Base-by-base conservation (phyloP, 257 asterid genomes). In the Schizonepeta tenuifolia region DNA sequence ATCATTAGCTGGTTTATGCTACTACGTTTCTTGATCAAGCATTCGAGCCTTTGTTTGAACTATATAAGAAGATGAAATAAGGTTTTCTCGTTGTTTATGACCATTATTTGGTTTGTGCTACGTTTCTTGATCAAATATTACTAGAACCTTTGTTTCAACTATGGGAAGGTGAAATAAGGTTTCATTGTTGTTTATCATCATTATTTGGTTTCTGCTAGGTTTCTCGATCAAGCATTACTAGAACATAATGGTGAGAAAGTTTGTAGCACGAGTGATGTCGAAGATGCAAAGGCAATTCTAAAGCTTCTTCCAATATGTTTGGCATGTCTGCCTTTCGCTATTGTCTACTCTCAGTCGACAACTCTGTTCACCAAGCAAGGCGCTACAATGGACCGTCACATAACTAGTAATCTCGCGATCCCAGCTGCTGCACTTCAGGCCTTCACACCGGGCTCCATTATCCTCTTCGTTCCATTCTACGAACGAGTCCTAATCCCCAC, bases 321-420 rank as follows among this genome's bases (percentile, higher is more conserved):
- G 2, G 50, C 83, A 0, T 73, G 79, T 71, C 70, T 84, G 55
- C 80, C 72, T 8, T 82, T 71, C 13, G 83, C 79, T 6, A 22
- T 82, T 50, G 77, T 80, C 2, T 72, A 11, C 15, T 64, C 87
- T 50, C 87, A 82, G 59, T 35, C 77, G 9, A 21, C 71, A 1
- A 82, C 86, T 22, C 70, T 82, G 0, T 82, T 80, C 72, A 31
- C 79, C 60, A 78, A 86, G 62, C 88, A 83, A 81, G 88, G 74
- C 22, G 65, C 71, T 6, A 79, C 83, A 14, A 59, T 83, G 80
- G 79, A 86, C 70, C 84, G 83, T 51, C 76, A 79, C 6, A 28
- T 28, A 28, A 2, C 33, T 28, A 6, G 63, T 5, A n/a, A 21
- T 49, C 38, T 83, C 10, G 59, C 77, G 54, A 66, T 83, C 24